Evolutionary conservation across 1,284 basidiomycete genomes (phyloP).

Genomic region (Vanrija humicola): DNA sequence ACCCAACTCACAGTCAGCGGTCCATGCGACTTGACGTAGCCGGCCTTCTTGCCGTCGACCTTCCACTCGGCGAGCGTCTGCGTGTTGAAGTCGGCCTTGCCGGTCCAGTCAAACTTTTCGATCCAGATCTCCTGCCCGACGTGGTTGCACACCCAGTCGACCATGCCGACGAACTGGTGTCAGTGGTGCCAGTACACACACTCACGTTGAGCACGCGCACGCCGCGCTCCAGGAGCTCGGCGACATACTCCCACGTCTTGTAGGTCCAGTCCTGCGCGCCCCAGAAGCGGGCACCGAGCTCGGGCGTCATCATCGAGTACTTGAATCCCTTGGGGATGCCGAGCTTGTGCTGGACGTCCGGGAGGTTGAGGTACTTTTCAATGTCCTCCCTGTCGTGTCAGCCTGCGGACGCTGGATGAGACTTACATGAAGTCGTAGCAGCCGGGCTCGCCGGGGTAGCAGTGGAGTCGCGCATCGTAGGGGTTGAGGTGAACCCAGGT

Average conservation of each 20-base stretch:
- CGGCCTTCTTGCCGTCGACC: constrained; percentile 52
- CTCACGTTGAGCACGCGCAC: constrained; percentile 60
- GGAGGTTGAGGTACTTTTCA: constrained; percentile 56
- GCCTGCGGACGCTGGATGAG: too few relatives aligned
- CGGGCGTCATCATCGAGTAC: constrained; percentile 54
- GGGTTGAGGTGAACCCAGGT: too few relatives aligned
- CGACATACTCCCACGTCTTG: constrained; percentile 57
- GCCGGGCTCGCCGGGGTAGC: too few relatives aligned
- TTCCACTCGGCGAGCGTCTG: constrained; percentile 51
- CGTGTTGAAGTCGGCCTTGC: constrained; percentile 54
- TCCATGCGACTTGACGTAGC: constrained; percentile 57
- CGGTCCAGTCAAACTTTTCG: constrained; percentile 60
- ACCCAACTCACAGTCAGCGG: constrained; percentile 61
- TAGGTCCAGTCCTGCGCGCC: constrained; percentile 32
- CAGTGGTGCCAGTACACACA: background rate
- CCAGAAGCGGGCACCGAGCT: constrained; percentile 47
- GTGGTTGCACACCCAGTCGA: constrained; percentile 68
- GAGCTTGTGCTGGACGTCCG: constrained; percentile 55
- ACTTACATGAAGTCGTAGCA: too few relatives aligned
- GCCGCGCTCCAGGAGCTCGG: constrained; percentile 68
- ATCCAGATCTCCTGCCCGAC: constrained; percentile 69
- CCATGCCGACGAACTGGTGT: constrained; percentile 51
- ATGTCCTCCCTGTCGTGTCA: constrained; percentile 36
- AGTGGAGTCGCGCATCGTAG: too few relatives aligned
- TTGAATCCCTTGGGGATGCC: constrained; percentile 58